Evolutionary conservation across 768 basidiomycete species (phyloP).

Genomic region (Termitomyces heimii): DNA sequence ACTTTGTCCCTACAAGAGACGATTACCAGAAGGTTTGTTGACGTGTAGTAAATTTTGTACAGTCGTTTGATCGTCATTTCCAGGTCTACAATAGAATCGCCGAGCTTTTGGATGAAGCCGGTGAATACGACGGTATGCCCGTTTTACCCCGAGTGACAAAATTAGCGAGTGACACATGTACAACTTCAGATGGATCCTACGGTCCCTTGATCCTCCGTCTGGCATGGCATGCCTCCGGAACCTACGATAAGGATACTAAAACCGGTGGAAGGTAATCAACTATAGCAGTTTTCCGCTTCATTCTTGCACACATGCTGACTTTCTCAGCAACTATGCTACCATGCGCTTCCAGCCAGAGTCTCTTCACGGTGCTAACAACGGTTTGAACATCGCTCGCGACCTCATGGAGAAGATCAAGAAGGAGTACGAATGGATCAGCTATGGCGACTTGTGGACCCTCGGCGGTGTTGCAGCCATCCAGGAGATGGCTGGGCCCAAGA

Average conservation of each 20-base stretch:
- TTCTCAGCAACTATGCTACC: slow-evolving; percentile 85
- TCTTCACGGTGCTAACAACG: slow-evolving; percentile 77
- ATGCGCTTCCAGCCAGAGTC: slow-evolving; percentile 96
- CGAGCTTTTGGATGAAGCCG: slow-evolving; percentile 67
- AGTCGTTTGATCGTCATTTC: not conserved
- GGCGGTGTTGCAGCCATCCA: slow-evolving; percentile 88
- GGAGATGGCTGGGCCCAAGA: slow-evolving; percentile 89
- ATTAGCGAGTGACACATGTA: slow-evolving; percentile 2
- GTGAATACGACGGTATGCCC: slow-evolving; percentile 75
- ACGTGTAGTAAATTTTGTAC: slow-evolving; percentile 1
- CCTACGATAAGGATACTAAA: slow-evolving; percentile 75
- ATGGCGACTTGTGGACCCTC: slow-evolving; percentile 96
- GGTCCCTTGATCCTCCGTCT: slow-evolving; percentile 85
- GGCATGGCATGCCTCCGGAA: slow-evolving; percentile 93
- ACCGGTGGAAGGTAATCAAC: slow-evolving; percentile 70
- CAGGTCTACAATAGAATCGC: slow-evolving; percentile 92
- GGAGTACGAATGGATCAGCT: slow-evolving; percentile 90
- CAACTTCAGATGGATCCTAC: slow-evolving; percentile 70
- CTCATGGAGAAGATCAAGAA: slow-evolving; percentile 85
- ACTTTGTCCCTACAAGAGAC: slow-evolving; percentile 70
- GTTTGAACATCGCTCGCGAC: slow-evolving; percentile 72
- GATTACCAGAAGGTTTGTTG: slow-evolving; percentile 81
- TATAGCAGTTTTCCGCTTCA: not conserved
- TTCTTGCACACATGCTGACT: not conserved
- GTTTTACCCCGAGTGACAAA: slow-evolving; percentile 9